Evolutionary conservation across 2,329 filamentous ascomycete genomes (phyloP).

Genomic region (Colletotrichum cordylinicola): DNA sequence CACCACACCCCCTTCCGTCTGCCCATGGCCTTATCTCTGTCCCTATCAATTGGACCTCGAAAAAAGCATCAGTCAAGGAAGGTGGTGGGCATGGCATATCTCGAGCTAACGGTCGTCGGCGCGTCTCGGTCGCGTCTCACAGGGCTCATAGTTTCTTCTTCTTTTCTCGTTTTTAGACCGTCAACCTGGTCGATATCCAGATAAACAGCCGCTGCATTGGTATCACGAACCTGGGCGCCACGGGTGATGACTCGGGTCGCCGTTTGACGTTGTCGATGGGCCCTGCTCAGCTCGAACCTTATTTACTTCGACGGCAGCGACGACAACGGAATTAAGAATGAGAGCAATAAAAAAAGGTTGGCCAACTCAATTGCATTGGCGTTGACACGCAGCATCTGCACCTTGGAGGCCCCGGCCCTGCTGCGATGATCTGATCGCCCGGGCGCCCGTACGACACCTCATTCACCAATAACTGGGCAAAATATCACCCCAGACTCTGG

Average conservation of each 20-base stretch:
- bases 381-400: slow-evolving; percentile 10
- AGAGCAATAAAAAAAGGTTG: not conserved
- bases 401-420: not conserved
- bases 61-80: not conserved
- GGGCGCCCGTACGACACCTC: not conserved
- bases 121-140: slow-evolving; percentile 19
- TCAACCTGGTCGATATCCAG: not conserved
- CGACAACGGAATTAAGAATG: not conserved
- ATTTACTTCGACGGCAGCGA: not conserved
- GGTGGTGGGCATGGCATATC: not conserved
- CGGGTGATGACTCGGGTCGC: slow-evolving; percentile 6
- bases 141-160: not conserved
- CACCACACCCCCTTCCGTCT: not conserved
- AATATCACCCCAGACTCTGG: not conserved
- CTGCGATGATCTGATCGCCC: slow-evolving; percentile 12
- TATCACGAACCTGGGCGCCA: not conserved
- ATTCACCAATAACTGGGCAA: not conserved
- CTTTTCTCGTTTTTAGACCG: not conserved
- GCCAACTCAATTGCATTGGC: not conserved
- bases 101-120: not conserved
- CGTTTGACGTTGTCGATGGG: not conserved
- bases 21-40: not conserved
- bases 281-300: slow-evolving; percentile 1
- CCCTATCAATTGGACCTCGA: not conserved
- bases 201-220: not conserved